Evolutionary conservation across 257 asterid species (phyloP), one percentile per base, ranked within the genome.

Genomic region (Solanum gracilifrons): DNA sequence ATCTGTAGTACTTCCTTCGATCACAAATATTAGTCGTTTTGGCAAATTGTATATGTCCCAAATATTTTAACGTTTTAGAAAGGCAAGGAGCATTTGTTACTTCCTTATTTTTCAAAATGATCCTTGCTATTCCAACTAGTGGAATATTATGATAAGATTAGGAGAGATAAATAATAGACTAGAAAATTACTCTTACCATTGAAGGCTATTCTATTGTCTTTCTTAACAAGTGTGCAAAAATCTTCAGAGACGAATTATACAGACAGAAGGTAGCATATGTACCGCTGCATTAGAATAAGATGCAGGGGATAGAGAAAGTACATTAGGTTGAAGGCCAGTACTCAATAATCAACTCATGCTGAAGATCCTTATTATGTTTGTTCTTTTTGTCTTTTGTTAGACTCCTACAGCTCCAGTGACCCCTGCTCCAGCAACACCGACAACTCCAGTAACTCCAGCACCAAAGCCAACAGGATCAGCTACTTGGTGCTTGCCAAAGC

Each of bases 401-500:
- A 92, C 94, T 64, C 92, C 95, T 35, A 87, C 95, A 23, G 92
- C 88, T n/a, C 90, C 93, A 20, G 87, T 33, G 5, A 79, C 33
- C 46, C 68, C 87, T 43, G 69, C 88, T 31, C 83, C 83, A n/a
- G 11, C 64, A 37, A 69, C 75, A 79, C 92, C 92, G 3, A 64
- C 85, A 11, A 86, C 89, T 35, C 90, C 92, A 20, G 32, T 76
- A 18, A 83, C 43, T 46, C 91, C 91, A 2, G 85, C 85, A 3
- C 92, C 96, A 32, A 91, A 87, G 86, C 93, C 97, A 33, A 87
- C 83, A 79, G 87, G 68, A 64, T 66, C 74, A 25, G 37, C 92
- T 86, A 95, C 95, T 87, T 95, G 95, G 97, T 95, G 98, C 85
- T 84, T 95, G 88, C 98, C 98, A 36, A 91, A 88, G 90, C 85